Percentiles rank a stretch among this genome's conserved stretches.
Conservation (phyloP, 176 grass and related monocot genomes). For the Ensete glaucum region DNA sequence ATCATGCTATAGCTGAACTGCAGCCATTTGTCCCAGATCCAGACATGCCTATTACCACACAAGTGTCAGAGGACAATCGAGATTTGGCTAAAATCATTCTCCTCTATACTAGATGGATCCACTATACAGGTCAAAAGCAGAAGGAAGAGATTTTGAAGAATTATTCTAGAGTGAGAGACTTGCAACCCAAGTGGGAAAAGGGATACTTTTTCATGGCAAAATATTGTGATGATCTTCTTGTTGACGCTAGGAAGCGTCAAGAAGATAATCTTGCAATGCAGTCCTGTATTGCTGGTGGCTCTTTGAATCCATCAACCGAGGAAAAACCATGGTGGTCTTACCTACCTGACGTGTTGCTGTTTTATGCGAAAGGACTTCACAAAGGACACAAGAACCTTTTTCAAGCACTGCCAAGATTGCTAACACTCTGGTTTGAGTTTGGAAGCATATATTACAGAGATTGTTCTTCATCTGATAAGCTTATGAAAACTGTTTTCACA, state of each 20-base stretch:
- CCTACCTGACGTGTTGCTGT: constrained; percentile 49
- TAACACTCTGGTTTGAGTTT: constrained; percentile 95
- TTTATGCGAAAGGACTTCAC: constrained; percentile 81
- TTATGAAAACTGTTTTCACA: constrained; percentile 54
- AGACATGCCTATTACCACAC: constrained; percentile 45
- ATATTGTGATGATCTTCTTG: constrained; percentile 85
- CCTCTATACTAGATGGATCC: constrained; percentile 98
- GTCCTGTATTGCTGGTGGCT: constrained; percentile 31
- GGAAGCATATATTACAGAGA: constrained; percentile 68
- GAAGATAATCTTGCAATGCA: constrained; percentile 42
- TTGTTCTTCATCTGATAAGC: constrained; percentile 32
- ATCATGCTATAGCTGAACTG: constrained; percentile 89
- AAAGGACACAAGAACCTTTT: constrained; percentile 94
- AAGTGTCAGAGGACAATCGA: constrained; percentile 63
- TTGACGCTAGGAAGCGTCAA: constrained; percentile 89
- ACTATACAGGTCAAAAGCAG: constrained; percentile 86
- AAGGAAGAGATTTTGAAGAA: constrained; percentile 66
- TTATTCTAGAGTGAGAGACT: constrained; percentile 72
- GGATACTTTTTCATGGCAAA: constrained; percentile 95
- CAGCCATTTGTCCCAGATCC: constrained; percentile 86
- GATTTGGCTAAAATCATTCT: constrained; percentile 91
- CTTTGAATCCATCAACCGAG: constrained; percentile 39
- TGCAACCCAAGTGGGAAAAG: constrained; percentile 93
- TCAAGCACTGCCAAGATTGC: constrained; percentile 77
- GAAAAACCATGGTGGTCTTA: constrained; percentile 70